Percentiles rank a stretch among this genome's conserved stretches.
These are phyloP conservation scores for Blastobotrys indianensis DNA, from an alignment of 1,139 yeast genomes.

Conservation along the genomic window DNA sequence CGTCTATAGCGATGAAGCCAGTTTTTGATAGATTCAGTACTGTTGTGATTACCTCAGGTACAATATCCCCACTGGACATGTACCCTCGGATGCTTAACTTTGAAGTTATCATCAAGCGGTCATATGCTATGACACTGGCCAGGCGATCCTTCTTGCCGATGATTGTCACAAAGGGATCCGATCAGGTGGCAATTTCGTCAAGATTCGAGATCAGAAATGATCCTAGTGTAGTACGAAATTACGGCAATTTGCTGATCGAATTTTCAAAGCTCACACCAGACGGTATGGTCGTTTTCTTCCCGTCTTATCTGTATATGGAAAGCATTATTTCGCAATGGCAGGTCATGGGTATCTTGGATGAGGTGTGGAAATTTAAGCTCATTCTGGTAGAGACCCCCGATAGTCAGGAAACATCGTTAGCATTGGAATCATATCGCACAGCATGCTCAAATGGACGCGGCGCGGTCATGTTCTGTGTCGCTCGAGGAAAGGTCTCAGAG, in stretches of 20 bases:
- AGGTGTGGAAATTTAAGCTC: constrained; percentile 95
- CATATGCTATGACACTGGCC: constrained; percentile 92
- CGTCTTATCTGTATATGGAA: constrained; percentile 95
- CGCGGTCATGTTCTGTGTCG: constrained; percentile 91
- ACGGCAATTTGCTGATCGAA: constrained; percentile 87
- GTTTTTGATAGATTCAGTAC: constrained; percentile 92
- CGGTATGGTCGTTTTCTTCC: constrained; percentile 96
- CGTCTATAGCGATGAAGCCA: constrained; percentile 96
- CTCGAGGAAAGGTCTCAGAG: constrained; percentile 97
- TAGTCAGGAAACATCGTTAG: constrained; percentile 95
- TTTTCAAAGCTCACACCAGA: constrained; percentile 95
- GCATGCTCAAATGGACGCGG: constrained; percentile 98
- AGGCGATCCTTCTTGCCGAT: constrained; percentile 89
- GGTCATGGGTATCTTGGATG: constrained; percentile 93
- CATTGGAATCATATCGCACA: constrained; percentile 88
- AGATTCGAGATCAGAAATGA: constrained; percentile 95
- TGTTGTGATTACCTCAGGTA: constrained; percentile 93
- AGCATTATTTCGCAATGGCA: constrained; percentile 98
- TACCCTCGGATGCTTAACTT: constrained; percentile 95
- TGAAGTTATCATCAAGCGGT: constrained; percentile 89
- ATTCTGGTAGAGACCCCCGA: constrained; percentile 98
- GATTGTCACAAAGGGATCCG: constrained; percentile 95
- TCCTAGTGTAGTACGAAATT: constrained; percentile 94
- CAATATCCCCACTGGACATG: constrained; percentile 97
- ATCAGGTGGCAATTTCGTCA: constrained; percentile 93